Base-by-base conservation (phyloP, 495 filamentous ascomycete genomes). In the Penicillium salamii region DNA sequence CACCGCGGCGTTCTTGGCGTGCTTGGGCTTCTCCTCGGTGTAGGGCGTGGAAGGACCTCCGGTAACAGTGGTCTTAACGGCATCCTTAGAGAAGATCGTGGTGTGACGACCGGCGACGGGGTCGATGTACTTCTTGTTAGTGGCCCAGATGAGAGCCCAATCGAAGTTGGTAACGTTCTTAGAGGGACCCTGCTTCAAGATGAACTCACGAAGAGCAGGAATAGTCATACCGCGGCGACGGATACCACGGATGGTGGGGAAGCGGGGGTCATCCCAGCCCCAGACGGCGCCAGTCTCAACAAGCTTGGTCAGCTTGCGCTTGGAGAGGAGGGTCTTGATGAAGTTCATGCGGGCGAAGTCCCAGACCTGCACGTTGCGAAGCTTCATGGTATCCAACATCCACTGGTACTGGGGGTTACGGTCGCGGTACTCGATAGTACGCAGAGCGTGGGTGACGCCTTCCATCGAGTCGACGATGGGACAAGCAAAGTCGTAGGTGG, bases 331-430 rank as follows among this genome's bases (percentile, higher is more conserved):
- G 1, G 91, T 96, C 20, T 85, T 81, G 63, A 96, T 82, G 62
- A 97, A 97, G 78, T 96, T 97, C 80, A 97, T 89, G 58, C 93
- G 86, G 32, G 92, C 83, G 71, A 97, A 98, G 68, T 97, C 91
- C 93, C 93, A 97, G 70, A 97, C 88, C 68, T 97, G 83, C 11
- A 97, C 93, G 51, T 82, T 74, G 42, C 93, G 89, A 17, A 98
- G 81, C 54, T 88, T 83, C 38, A 97, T 78, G 0, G 89, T 81
- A 49, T 95, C 83, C 26, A 95, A 64, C 77, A 98, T 91, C 93
- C 93, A 98, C 63, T 93, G 83, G 73, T 97, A 98, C 72, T 96
- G 92, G 9, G 89, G 86, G 69, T 98, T 97, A 43, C 93, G 89
- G 70, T 98, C 95, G 32, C 91, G 87, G 75, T 97, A 98, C 75